Evolutionary conservation across 768 basidiomycete genomes (phyloP).

Genomic region (Boletus pseudo-olivaceus): DNA sequence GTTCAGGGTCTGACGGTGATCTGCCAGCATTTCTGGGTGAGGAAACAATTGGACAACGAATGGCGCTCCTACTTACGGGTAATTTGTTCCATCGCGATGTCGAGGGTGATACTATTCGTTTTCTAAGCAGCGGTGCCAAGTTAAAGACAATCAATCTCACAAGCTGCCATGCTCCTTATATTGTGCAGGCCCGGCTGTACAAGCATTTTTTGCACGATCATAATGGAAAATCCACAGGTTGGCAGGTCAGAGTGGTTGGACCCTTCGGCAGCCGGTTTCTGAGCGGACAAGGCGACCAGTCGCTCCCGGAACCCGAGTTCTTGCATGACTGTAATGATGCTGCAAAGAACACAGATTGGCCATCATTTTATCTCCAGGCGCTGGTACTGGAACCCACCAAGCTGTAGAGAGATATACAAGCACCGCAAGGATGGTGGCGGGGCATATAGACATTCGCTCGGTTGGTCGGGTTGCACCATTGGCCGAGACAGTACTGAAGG

Average conservation of each 20-base stretch:
- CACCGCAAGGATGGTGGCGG: neutral
- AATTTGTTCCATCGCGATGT: slow-evolving; percentile 3
- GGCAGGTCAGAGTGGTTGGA: slow-evolving; percentile 4
- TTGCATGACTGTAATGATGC: neutral
- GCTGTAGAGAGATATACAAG: slow-evolving; percentile 17
- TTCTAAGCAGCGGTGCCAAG: neutral
- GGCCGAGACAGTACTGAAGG: neutral
- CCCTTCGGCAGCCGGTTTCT: slow-evolving; percentile 4
- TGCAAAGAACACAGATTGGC: neutral
- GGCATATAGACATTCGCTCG: neutral
- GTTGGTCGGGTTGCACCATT: neutral
- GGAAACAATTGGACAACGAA: neutral
- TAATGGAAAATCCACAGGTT: slow-evolving; percentile 22
- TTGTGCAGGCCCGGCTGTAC: slow-evolving; percentile 8
- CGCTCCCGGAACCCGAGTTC: neutral
- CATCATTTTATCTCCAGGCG: slow-evolving; percentile 2
- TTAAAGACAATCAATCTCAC: neutral
- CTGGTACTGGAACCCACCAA: slow-evolving; percentile 18
- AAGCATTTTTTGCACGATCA: slow-evolving; percentile 2
- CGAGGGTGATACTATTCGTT: neutral
- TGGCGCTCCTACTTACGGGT: slow-evolving; percentile 8
- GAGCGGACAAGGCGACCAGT: neutral
- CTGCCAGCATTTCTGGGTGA: slow-evolving; percentile 8
- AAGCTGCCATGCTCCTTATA: slow-evolving; percentile 14
- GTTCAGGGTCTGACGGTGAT: slow-evolving; percentile 21